These are phyloP conservation scores for Aspergillus hiratsukae DNA, from an alignment of 2,329 filamentous ascomycete genomes.

Conservation along the genomic window DNA sequence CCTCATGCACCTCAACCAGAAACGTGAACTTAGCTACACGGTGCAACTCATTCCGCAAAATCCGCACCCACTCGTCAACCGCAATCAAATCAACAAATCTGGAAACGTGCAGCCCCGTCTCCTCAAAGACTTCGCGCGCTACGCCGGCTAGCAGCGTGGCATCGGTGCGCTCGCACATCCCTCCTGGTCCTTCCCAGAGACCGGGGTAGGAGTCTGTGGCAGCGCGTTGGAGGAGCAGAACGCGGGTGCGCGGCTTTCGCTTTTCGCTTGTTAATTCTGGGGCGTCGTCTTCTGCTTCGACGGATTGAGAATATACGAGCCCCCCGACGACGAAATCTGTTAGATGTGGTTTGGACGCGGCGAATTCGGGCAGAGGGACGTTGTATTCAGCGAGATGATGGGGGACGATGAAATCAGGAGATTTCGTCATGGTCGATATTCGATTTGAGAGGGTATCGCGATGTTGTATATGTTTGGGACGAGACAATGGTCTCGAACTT, in stretches of 20 bases:
- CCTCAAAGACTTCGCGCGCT: constrained; percentile 50
- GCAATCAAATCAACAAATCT: constrained; percentile 40
- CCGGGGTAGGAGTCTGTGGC: constrained; percentile 35
- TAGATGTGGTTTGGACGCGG: constrained; percentile 23
- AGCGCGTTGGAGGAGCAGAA: constrained; percentile 45
- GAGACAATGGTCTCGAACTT: neutral
- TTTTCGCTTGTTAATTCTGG: constrained; percentile 13
- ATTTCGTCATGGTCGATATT: neutral
- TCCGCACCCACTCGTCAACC: constrained; percentile 28
- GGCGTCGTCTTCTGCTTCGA: neutral
- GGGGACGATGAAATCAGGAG: constrained; percentile 18
- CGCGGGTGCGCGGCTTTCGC: constrained; percentile 20
- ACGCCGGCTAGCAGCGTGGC: constrained; percentile 46
- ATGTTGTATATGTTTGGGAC: neutral
- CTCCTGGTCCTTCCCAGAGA: constrained; percentile 51
- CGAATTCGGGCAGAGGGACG: constrained; percentile 23
- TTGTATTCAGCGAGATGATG: constrained; percentile 28
- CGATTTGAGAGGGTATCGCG: neutral
- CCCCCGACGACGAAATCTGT: constrained; percentile 25
- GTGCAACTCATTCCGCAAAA: constrained; percentile 16
- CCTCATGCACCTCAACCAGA: constrained; percentile 32
- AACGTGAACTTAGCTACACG: constrained; percentile 34
- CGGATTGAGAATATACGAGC: constrained; percentile 24
- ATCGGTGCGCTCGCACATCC: constrained; percentile 44
- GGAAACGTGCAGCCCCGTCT: constrained; percentile 46